phyloP scores from a whole-genome alignment of 2,329 filamentous ascomycete species.

The Leptographium radiaticola region DNA sequence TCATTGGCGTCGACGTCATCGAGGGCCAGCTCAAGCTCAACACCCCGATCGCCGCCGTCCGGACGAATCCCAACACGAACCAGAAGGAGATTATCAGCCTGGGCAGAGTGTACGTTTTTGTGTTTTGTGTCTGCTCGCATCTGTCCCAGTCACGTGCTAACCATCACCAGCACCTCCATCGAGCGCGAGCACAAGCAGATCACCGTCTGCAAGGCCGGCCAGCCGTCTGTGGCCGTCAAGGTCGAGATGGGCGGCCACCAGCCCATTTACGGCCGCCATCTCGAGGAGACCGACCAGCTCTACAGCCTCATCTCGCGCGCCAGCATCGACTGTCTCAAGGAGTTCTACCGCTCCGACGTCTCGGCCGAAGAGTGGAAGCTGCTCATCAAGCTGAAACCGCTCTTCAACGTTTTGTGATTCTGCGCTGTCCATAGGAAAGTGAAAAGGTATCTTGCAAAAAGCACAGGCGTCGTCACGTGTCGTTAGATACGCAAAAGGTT shows the following conservation, averaged over 20 bases:
- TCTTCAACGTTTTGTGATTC: conserved; percentile 71
- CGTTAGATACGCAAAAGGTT: neutral
- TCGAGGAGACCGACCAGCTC: conserved; percentile 79
- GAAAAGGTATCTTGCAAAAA: too few relatives aligned
- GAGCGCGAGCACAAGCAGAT: conserved; percentile 97
- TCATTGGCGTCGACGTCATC: conserved; percentile 88
- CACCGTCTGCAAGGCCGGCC: conserved; percentile 81
- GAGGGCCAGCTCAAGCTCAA: conserved; percentile 78
- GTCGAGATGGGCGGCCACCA: conserved; percentile 89
- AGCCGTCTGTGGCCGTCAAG: conserved; percentile 96
- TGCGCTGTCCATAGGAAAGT: too few relatives aligned
- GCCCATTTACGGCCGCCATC: conserved; percentile 84
- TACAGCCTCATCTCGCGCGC: conserved; percentile 79
- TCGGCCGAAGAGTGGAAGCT: conserved; percentile 87
- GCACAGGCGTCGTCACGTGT: neutral
- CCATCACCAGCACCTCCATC: conserved; percentile 61
- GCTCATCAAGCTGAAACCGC: conserved; percentile 86
- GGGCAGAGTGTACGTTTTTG: conserved; percentile 73
- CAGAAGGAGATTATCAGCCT: conserved; percentile 73
- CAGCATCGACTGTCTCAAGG: conserved; percentile 91
- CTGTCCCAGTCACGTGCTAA: neutral
- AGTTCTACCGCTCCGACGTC: conserved; percentile 83
- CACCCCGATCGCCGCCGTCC: conserved; percentile 81
- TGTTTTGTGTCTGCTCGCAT: neutral
- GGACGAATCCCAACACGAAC: conserved; percentile 64